Conservation (phyloP, 768 basidiomycete genomes). For the Mycena amicta region DNA sequence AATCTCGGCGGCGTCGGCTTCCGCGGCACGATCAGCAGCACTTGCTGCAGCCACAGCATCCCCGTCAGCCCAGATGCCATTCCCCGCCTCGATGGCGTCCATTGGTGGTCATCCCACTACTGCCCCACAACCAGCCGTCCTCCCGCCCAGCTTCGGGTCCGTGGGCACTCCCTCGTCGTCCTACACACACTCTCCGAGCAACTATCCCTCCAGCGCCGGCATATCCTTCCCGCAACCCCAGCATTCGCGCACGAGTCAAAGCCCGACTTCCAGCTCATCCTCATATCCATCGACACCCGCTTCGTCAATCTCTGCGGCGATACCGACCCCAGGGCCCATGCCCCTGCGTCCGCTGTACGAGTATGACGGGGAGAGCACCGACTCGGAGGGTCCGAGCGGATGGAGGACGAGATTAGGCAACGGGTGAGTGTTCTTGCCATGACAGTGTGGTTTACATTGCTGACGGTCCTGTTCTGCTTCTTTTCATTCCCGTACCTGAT, state of each 20-base stretch:
- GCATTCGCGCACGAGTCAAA: too few species aligned
- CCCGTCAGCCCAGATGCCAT: too few species aligned
- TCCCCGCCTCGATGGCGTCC: conserved; percentile 1
- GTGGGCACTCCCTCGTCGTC: too few species aligned
- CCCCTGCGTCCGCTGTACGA: background rate
- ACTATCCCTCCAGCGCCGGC: conserved; percentile 8
- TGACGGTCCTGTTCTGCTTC: too few species aligned
- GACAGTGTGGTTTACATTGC: too few species aligned
- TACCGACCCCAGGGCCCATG: conserved; percentile 6
- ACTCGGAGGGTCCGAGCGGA: conserved; percentile 4
- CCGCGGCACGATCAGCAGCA: conserved; percentile 4
- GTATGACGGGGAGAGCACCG: conserved; percentile 12
- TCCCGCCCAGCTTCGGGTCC: conserved; percentile 4
- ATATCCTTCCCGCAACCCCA: conserved; percentile 6
- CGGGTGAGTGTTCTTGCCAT: background rate
- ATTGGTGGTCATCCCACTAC: background rate
- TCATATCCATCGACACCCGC: background rate
- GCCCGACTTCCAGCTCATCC: background rate
- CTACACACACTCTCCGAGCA: background rate
- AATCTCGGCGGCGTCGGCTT: too few species aligned
- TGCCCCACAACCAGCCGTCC: background rate
- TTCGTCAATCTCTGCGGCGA: background rate
- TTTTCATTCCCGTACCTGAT: too few species aligned
- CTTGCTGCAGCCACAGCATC: background rate
- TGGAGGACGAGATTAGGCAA: background rate